These are phyloP conservation scores for Ceratocystis variospora DNA, from an alignment of 2,329 filamentous ascomycete genomes.

Conservation along the genomic window DNA sequence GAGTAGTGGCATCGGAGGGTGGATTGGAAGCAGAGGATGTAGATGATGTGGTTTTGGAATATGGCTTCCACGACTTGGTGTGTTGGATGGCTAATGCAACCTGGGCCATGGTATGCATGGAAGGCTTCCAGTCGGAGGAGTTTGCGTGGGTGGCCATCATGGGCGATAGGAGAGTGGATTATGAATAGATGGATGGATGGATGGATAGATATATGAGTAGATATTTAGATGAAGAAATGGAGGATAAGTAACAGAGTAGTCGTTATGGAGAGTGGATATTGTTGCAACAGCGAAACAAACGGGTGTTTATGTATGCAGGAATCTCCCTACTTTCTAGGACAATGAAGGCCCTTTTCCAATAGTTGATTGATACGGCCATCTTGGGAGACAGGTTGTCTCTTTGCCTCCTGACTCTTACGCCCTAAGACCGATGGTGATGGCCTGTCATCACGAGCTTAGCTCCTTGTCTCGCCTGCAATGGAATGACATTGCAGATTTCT, in stretches of 20 bases:
- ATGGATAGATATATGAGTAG: neutral
- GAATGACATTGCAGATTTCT: neutral
- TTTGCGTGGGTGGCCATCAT: neutral
- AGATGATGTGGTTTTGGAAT: neutral
- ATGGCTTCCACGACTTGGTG: slow-evolving; percentile 14
- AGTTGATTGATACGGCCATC: neutral
- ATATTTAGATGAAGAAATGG: neutral
- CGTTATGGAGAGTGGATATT: neutral
- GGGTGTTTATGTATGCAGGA: neutral
- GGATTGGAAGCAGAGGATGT: neutral
- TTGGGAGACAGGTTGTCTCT: neutral
- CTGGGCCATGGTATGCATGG: slow-evolving; percentile 13
- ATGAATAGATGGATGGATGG: neutral
- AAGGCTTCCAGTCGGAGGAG: slow-evolving; percentile 12
- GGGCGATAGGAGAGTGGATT: neutral
- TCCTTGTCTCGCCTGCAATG: neutral
- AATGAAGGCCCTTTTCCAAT: neutral
- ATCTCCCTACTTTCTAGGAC: neutral
- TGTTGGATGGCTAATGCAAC: slow-evolving; percentile 14
- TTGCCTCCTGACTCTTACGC: neutral
- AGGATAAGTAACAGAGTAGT: neutral
- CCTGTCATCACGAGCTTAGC: neutral
- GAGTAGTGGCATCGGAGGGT: neutral
- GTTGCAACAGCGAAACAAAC: neutral
- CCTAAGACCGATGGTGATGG: neutral